Base-by-base conservation (phyloP, 176 grass and related monocot species). In the Guadua angustifolia region DNA sequence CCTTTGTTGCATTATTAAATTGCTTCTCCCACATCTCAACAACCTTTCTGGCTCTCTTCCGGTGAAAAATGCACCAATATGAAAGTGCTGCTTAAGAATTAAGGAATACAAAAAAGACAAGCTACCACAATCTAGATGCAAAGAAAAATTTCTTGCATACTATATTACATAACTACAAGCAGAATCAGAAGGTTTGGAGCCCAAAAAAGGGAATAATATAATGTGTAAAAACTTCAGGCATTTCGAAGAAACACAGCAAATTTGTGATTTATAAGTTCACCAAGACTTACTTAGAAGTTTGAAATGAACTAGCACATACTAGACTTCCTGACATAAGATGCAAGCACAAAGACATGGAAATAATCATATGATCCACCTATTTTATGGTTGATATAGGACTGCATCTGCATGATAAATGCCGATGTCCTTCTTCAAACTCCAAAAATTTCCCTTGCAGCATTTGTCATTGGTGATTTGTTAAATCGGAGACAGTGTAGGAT, bases 51-150 rank as follows among this genome's bases (percentile, higher is more conserved):
- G 96, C 96, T 88, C 88, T 99, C 86, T 92, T 99, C 19, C 91
- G 91, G 72, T 99, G 93, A 80, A 85, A 90, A 82, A 99, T 89
- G 71, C 96, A 99, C 96, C 96, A 95, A 69, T 92, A 86, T 57
- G 96, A 99, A 74, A 99, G 89, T 45, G 93, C 96, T 99, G 71
- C 24, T 87, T 78, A 42, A 51, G 75, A 91, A 78, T 95, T 90
- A 95, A 95, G 96, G 80, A 86, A 81, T n/a, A 82, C 57, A 81
- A 84, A 71, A 79, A 71, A 79, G 68, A 73, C 47, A 71, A 47
- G 29, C 29, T 60, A 55, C 3, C 29, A 38, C 45, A 53, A 80
- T 61, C 21, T 52, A 82, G 26, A 45, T 86, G 63, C 42, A 62
- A 66, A n/a, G 4, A 13, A n/a, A 81, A 80, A 78, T 16, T 85